phyloP scores from a whole-genome alignment of 75 land plant species.

The Adiantum capillusveneris region DNA sequence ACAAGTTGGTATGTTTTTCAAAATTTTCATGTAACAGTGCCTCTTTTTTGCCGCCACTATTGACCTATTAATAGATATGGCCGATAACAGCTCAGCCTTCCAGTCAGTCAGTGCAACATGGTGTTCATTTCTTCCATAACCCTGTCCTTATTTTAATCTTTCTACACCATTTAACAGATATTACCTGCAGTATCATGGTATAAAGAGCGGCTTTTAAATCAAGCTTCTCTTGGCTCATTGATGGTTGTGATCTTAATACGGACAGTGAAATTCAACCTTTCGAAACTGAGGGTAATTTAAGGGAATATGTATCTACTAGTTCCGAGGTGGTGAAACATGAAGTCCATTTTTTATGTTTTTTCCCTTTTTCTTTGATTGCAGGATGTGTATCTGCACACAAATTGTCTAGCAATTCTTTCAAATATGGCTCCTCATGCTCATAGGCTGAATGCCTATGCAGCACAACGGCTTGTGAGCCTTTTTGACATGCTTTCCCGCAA shows the following conservation, averaged over 20 bases:
- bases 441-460: slow-evolving; percentile 79
- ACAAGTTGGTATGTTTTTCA: slow-evolving; percentile 55
- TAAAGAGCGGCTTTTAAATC: slow-evolving; percentile 67
- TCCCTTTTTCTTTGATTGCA: slow-evolving; percentile 13
- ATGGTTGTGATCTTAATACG: slow-evolving; percentile 78
- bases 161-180: slow-evolving; percentile 26
- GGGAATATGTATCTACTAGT: too few species aligned
- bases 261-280: slow-evolving; percentile 77
- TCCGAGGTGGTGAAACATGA: too few species aligned
- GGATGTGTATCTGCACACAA: slow-evolving; percentile 91
- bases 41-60: too few species aligned
- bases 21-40: too few species aligned
- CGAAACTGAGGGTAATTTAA: slow-evolving; percentile 60
- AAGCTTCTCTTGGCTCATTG: slow-evolving; percentile 76
- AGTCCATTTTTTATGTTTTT: neutral
- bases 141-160: too few species aligned
- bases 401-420: slow-evolving; percentile 83
- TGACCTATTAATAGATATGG: too few species aligned
- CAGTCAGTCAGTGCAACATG: too few species aligned
- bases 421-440: slow-evolving; percentile 96
- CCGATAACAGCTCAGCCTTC: too few species aligned
- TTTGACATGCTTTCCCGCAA: slow-evolving; percentile 87
- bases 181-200: slow-evolving; percentile 86
- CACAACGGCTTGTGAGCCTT: slow-evolving; percentile 89
- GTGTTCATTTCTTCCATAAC: too few species aligned